These are phyloP conservation scores for Peronosclerospora sorghi DNA, from an alignment of 352 stramenopile species.

Conservation along the genomic window DNA sequence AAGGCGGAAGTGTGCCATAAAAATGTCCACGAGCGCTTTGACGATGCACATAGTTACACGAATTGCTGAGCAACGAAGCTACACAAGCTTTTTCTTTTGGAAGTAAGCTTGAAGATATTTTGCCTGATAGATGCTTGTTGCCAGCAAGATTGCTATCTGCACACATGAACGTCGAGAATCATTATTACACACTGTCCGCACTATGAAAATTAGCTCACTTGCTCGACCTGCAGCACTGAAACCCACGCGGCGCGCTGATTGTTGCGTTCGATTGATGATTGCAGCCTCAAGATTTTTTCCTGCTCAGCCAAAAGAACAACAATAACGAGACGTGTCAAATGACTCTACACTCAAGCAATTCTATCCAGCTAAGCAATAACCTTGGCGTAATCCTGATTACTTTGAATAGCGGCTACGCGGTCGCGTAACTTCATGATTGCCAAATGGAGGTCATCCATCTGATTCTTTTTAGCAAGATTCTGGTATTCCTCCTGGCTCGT, in stretches of 20 bases:
- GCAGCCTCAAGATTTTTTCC: slow-evolving; percentile 61
- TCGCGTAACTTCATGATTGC: slow-evolving; percentile 70
- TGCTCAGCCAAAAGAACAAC: slow-evolving; percentile 8
- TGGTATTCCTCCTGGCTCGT: slow-evolving; percentile 69
- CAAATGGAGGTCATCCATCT: slow-evolving; percentile 73
- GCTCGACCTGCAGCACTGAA: slow-evolving; percentile 54
- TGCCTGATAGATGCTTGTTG: slow-evolving; percentile 66
- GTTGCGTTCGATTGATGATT: slow-evolving; percentile 65
- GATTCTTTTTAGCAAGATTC: slow-evolving; percentile 70
- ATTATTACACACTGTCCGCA: too few species aligned
- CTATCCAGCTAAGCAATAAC: slow-evolving; percentile 10
- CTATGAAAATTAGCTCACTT: neutral
- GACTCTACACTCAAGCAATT: neutral
- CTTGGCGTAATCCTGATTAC: slow-evolving; percentile 79
- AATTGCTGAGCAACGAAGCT: neutral
- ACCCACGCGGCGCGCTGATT: slow-evolving; percentile 75
- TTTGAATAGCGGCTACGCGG: slow-evolving; percentile 66
- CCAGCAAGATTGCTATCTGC: slow-evolving; percentile 57
- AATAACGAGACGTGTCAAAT: neutral
- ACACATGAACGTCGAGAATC: neutral
- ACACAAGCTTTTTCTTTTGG: slow-evolving; percentile 77
- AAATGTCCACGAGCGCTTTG: too few species aligned
- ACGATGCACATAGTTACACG: too few species aligned
- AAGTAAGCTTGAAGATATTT: slow-evolving; percentile 76
- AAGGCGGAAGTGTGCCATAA: too few species aligned